A percentile compares a stretch with the other conserved stretches of the same genome.
Evolutionary conservation across 495 filamentous ascomycete genomes (phyloP).

Genomic region (Hyaloscypha finlandica): DNA sequence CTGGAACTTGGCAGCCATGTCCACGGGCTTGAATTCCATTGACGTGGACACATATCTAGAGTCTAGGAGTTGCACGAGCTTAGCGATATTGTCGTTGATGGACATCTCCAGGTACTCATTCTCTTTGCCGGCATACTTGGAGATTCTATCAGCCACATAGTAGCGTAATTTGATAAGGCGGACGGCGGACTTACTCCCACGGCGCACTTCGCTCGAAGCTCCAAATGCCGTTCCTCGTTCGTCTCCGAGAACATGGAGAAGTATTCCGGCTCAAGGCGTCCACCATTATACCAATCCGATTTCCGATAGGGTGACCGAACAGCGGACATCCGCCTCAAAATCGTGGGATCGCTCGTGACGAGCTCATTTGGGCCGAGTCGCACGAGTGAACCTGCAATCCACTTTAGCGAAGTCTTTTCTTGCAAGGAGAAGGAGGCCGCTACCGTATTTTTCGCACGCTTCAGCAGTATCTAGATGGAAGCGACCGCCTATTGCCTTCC

Average conservation of each 20-base stretch:
- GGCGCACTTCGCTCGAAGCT: constrained; percentile 38
- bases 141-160: background rate
- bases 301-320: constrained; percentile 38
- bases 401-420: background rate
- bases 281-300: constrained; percentile 36
- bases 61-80: constrained; percentile 35
- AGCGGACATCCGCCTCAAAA: constrained; percentile 35
- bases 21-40: constrained; percentile 36
- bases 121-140: constrained; percentile 44
- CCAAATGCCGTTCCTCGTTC: constrained; percentile 36
- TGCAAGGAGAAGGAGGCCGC: background rate
- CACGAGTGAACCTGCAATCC: constrained; percentile 35
- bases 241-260: constrained; percentile 41
- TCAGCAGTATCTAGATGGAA: constrained; percentile 6
- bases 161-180: background rate
- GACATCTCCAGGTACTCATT: constrained; percentile 38
- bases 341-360: constrained; percentile 41
- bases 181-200: constrained; percentile 25
- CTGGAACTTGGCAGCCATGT: constrained; percentile 42
- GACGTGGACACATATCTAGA: constrained; percentile 35
- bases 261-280: constrained; percentile 33
- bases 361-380: constrained; percentile 47
- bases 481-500: background rate
- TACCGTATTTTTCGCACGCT: constrained; percentile 22
- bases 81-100: constrained; percentile 36